Evolutionary conservation across 139 green algal species (phyloP).

Genomic region (Chlamydomonas sp.): DNA sequence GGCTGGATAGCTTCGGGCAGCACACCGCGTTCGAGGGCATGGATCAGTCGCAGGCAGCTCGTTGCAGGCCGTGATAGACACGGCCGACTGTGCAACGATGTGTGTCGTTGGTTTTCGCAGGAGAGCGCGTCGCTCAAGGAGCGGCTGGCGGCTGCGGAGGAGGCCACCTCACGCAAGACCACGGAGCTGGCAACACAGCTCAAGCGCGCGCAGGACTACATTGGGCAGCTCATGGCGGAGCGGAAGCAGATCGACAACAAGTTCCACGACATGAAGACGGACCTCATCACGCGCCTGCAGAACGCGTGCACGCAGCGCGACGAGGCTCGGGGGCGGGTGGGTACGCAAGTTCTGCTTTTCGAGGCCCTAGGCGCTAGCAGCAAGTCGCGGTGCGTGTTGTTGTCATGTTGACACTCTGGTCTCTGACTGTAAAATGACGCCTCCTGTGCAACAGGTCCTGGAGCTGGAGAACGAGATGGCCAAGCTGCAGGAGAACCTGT

Average conservation of each 20-base stretch:
- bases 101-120: constrained; percentile 12
- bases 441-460: constrained; percentile 50
- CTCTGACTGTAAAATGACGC: not conserved
- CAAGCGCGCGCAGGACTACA: constrained; percentile 59
- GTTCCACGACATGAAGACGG: constrained; percentile 74
- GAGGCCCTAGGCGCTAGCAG: not conserved
- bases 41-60: too few species aligned
- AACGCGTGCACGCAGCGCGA: constrained; percentile 89
- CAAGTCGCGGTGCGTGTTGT: not conserved
- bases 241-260: constrained; percentile 68
- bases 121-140: constrained; percentile 45
- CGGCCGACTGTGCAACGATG: not conserved
- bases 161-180: constrained; percentile 34
- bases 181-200: constrained; percentile 60
- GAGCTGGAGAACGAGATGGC: constrained; percentile 59
- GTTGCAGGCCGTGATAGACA: too few species aligned
- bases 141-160: constrained; percentile 18
- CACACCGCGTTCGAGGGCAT: too few species aligned
- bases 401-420: not conserved
- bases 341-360: not conserved
- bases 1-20: not conserved
- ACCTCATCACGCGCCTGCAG: constrained; percentile 81
- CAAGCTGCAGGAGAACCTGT: constrained; percentile 44
- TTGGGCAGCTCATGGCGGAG: constrained; percentile 53
- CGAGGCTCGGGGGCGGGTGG: constrained; percentile 81